Percentiles rank a stretch among this genome's conserved stretches.
phyloP scores from a whole-genome alignment of 768 basidiomycete genomes.

The Plicaturopsis crispa region DNA sequence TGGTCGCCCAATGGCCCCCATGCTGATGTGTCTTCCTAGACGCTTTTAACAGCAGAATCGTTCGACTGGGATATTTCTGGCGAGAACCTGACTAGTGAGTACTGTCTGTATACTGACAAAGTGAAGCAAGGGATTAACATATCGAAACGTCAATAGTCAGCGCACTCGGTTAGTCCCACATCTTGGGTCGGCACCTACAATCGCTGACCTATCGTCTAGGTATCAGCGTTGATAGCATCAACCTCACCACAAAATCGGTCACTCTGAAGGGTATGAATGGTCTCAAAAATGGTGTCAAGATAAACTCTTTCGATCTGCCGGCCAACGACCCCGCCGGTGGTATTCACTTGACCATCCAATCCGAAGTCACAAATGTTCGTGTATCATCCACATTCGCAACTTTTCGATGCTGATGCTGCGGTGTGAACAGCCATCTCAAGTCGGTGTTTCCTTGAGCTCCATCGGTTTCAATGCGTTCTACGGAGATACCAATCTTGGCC shows the following conservation, averaged over 20 bases:
- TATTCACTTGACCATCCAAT: conserved; percentile 57
- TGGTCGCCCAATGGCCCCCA: neutral
- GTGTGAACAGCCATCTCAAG: conserved; percentile 55
- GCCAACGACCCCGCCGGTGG: conserved; percentile 65
- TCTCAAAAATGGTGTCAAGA: conserved; percentile 51
- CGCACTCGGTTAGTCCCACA: conserved; percentile 39
- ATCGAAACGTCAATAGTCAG: too few species aligned
- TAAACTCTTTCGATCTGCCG: conserved; percentile 64
- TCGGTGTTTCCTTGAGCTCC: conserved; percentile 56
- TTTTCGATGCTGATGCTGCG: conserved; percentile 6
- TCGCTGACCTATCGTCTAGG: conserved; percentile 24
- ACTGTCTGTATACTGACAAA: too few species aligned
- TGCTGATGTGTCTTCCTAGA: conserved; percentile 17
- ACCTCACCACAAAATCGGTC: conserved; percentile 47
- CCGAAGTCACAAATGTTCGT: conserved; percentile 51
- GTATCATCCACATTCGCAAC: neutral
- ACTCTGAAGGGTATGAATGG: conserved; percentile 67
- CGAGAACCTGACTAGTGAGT: conserved; percentile 51
- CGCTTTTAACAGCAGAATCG: conserved; percentile 51
- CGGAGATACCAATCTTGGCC: conserved; percentile 47
- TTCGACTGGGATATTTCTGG: conserved; percentile 68
- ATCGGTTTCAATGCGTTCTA: conserved; percentile 57
- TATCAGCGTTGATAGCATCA: conserved; percentile 49
- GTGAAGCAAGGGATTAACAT: neutral
- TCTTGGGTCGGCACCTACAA: conserved; percentile 2